Percentiles rank a stretch among this genome's conserved stretches.
Conservation (phyloP, 352 stramenopile species). For the Phytophthora gonapodyides region DNA sequence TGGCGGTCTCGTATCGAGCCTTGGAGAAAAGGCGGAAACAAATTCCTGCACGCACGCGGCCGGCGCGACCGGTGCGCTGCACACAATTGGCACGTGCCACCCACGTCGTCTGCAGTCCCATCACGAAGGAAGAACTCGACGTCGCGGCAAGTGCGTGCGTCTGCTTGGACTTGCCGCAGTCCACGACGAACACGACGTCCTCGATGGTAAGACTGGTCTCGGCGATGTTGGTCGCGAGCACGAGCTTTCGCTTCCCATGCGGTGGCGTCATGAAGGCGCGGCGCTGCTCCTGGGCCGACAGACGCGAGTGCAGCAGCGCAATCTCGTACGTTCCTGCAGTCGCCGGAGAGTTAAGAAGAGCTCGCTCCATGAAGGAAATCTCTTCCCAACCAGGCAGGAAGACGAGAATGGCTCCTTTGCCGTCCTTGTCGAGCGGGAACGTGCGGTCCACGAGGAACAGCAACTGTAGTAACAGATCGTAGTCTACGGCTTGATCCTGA, state of each 20-base stretch:
- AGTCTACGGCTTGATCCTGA: constrained; percentile 73
- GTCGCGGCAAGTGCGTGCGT: constrained; percentile 61
- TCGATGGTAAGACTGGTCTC: constrained; percentile 98
- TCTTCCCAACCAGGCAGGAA: constrained; percentile 86
- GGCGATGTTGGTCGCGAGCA: constrained; percentile 95
- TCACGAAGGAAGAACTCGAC: constrained; percentile 85
- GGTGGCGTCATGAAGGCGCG: constrained; percentile 69
- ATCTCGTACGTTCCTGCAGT: constrained; percentile 65
- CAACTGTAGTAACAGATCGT: constrained; percentile 67
- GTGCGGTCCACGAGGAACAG: constrained; percentile 64
- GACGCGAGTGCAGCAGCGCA: constrained; percentile 70
- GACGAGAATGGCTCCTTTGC: constrained; percentile 79
- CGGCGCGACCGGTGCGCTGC: constrained; percentile 93
- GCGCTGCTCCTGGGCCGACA: constrained; percentile 74
- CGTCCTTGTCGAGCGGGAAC: constrained; percentile 52
- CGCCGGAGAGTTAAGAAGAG: constrained; percentile 57
- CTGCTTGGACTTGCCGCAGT: constrained; percentile 87
- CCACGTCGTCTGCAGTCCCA: constrained; percentile 89
- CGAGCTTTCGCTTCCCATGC: constrained; percentile 71
- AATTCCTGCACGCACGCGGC: constrained; percentile 92
- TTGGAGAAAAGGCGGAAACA: constrained; percentile 90
- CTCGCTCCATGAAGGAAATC: constrained; percentile 78
- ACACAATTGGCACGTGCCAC: constrained; percentile 85
- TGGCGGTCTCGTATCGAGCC: constrained; percentile 58
- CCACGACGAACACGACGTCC: constrained; percentile 91